Evolutionary conservation across 176 grass and related monocot species (phyloP).

Genomic region (Paspalum vaginatum): DNA sequence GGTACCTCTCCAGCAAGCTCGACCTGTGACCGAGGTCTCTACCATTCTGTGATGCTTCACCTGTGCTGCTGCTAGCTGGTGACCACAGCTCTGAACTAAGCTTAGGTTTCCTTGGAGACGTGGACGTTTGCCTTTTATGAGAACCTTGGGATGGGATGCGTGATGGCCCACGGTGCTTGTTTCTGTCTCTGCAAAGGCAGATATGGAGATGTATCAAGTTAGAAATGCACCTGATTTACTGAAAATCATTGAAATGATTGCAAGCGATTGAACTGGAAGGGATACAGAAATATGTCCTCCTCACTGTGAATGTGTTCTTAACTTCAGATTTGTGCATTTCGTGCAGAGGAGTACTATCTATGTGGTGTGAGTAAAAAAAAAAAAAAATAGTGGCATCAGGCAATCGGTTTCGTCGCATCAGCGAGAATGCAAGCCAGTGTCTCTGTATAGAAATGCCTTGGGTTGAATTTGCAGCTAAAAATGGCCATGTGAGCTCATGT

Average conservation of each 20-base stretch:
- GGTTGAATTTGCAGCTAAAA: too few relatives aligned
- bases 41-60: neutral
- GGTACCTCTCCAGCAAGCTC: conserved; percentile 1
- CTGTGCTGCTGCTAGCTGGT: conserved; percentile 1
- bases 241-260: conserved; percentile 14
- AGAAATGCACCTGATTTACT: conserved; percentile 33
- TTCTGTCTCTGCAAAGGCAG: conserved; percentile 49
- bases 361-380: neutral
- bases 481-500: too few relatives aligned
- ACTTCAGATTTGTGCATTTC: neutral
- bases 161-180: neutral
- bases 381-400: neutral
- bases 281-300: conserved; percentile 48
- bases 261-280: conserved; percentile 24
- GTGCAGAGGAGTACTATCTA: neutral
- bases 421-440: too few relatives aligned
- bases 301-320: conserved; percentile 30
- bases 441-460: too few relatives aligned
- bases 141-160: neutral
- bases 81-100: conserved; percentile 14
- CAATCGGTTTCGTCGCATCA: neutral
- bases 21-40: neutral
- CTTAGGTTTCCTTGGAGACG: neutral
- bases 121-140: neutral
- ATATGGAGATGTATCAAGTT: conserved; percentile 12